Base-by-base conservation (phyloP, 1,139 yeast genomes). In the Saccharomycopsis crataegensis region DNA sequence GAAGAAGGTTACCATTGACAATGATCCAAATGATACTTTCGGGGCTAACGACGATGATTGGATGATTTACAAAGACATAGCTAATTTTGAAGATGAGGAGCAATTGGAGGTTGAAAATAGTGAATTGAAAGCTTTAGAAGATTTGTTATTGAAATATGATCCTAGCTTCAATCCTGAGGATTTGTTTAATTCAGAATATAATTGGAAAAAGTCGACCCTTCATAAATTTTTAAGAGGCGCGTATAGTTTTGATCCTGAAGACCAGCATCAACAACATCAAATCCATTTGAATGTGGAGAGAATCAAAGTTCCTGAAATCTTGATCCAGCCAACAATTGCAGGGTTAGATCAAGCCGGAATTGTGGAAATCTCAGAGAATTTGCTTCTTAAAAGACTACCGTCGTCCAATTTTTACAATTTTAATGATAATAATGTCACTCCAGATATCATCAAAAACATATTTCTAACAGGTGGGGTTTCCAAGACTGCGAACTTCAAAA, bases 1-100 rank as follows among this genome's bases (percentile, higher is more conserved):
- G 60, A 78, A 75, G 54, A 76, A 74, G 55, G 77, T 83, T 0
- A 80, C 90, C 1, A 86, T 86, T 47, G 96, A 88, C 63, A 89
- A 87, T 63, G 96, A 89, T 65, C 96, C 95, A 11, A 90, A 84
- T 64, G 98, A 91, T 68, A 89, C 91, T 0, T 93, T 93, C 69
- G 98, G 98, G 57, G 93, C 97, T 3, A 85, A 90, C 63, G 99
- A 93, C 65, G 96, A 87, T 54, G 99, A 93, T 67, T 93, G 98
- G 98, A 80, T 86, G 44, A 82, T 90, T 28, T 93, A 93, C 66
- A 78, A 95, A 62, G 95, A 89, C 62, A 85, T 90, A 51, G 81
- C 90, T 22, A 82, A 80, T 59, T 83, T 77, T 12, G 83, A 83
- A 31, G 85, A 88, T 59, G 91, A 84, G 58, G 91, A 83, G 60